These are phyloP conservation scores for Paraglomus brasilianum DNA, from an alignment of 192 early-diverging fungal genomes.

Conservation along the genomic window DNA sequence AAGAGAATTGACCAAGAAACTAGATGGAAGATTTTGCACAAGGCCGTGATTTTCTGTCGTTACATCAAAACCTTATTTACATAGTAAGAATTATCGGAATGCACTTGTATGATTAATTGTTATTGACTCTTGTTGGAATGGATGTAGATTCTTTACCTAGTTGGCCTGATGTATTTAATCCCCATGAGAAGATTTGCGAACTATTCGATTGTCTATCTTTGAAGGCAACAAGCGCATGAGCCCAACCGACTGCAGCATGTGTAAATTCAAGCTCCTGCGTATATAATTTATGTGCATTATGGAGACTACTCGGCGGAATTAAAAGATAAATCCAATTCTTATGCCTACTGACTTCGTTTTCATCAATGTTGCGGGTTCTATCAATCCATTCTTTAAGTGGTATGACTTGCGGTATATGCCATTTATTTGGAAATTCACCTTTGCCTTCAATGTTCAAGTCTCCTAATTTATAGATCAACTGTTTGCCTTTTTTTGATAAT, in stretches of 20 bases:
- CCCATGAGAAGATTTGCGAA: constrained; percentile 1
- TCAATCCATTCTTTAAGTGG: too few relatives aligned
- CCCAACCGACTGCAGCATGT: neutral
- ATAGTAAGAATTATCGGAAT: neutral
- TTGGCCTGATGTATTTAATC: constrained; percentile 6
- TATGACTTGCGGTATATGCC: too few relatives aligned
- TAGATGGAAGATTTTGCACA: neutral
- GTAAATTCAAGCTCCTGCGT: neutral
- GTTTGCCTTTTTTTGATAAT: too few relatives aligned
- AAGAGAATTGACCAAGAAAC: neutral
- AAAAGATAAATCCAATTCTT: too few relatives aligned
- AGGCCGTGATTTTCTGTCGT: too few relatives aligned
- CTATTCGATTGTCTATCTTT: neutral
- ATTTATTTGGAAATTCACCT: too few relatives aligned
- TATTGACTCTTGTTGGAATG: neutral
- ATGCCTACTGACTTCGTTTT: too few relatives aligned
- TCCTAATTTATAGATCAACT: too few relatives aligned
- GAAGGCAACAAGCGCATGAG: neutral
- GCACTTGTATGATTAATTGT: neutral
- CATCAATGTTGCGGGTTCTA: too few relatives aligned
- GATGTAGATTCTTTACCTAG: neutral
- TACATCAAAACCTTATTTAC: neutral
- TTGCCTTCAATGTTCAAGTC: too few relatives aligned
- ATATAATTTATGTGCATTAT: neutral
- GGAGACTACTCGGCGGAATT: too few relatives aligned